phyloP scores from a whole-genome alignment of 495 filamentous ascomycete species.

The Mytilinidion resinicola region DNA sequence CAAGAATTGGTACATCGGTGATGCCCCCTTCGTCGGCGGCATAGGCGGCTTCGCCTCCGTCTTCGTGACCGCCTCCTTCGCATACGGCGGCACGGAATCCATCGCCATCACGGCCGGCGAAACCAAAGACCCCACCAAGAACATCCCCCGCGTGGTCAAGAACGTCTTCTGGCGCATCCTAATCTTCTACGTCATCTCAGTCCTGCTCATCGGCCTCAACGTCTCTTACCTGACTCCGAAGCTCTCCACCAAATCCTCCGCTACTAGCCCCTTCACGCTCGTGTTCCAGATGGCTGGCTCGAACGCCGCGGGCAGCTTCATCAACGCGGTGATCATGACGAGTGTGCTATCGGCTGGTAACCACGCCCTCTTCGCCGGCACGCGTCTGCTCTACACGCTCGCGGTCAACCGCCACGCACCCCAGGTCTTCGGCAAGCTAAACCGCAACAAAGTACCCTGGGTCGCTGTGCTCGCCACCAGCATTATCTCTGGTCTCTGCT shows the following conservation, averaged over 20 bases:
- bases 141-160: conserved; percentile 66
- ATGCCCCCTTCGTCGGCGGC: conserved; percentile 15
- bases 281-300: conserved; percentile 48
- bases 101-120: conserved; percentile 72
- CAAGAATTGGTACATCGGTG: conserved; percentile 48
- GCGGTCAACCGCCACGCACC: conserved; percentile 16
- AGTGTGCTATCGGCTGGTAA: conserved; percentile 48
- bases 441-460: conserved; percentile 20
- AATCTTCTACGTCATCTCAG: conserved; percentile 65
- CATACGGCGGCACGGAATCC: conserved; percentile 54
- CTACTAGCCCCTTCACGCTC: conserved; percentile 49
- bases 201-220: conserved; percentile 47
- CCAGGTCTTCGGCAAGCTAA: conserved; percentile 20
- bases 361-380: conserved; percentile 12
- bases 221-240: conserved; percentile 48
- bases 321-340: conserved; percentile 53
- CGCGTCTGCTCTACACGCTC: conserved; percentile 12
- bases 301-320: conserved; percentile 46
- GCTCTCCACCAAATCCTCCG: conserved; percentile 36
- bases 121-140: conserved; percentile 63
- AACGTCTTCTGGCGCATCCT: conserved; percentile 78
- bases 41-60: conserved; percentile 29
- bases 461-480: conserved; percentile 21
- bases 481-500: conserved; percentile 19
- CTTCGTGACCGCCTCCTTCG: conserved; percentile 32